Percentiles rank a stretch among this genome's conserved stretches.
Conservation (phyloP, 2,329 filamentous ascomycete species). For the Cladosporium sphaerospermum region DNA sequence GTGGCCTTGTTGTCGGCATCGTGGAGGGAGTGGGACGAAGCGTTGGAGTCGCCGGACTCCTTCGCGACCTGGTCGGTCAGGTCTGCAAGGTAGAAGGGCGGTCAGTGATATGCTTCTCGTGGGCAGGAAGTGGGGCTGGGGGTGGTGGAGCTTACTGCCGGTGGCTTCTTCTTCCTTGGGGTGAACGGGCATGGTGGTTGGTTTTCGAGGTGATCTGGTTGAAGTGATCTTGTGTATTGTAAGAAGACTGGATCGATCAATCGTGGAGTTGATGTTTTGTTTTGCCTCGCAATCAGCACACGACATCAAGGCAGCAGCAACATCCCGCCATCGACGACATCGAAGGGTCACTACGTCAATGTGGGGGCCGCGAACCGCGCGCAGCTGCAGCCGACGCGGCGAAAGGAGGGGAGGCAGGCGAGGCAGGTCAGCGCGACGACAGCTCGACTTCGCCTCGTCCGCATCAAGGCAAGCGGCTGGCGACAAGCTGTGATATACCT, state of each 20-base stretch:
- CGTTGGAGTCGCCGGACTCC: constrained; percentile 37
- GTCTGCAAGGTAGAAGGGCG: constrained; percentile 23
- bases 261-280: neutral
- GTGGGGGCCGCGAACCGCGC: no score
- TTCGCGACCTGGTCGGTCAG: constrained; percentile 42
- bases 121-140: neutral
- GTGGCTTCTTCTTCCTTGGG: constrained; percentile 34
- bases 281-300: neutral
- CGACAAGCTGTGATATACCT: neutral
- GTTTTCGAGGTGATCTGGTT: neutral
- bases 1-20: constrained; percentile 27
- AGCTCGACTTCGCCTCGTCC: neutral
- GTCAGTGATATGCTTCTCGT: constrained; percentile 4
- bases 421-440: neutral
- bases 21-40: constrained; percentile 32
- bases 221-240: no score
- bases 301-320: neutral
- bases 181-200: constrained; percentile 35
- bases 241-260: no score
- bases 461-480: neutral
- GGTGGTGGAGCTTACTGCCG: constrained; percentile 30
- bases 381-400: no score
- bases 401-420: no score
- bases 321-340: neutral
- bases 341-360: no score